Evolutionary conservation across 441 rosid genomes (phyloP), one percentile per base, ranked within the genome.

Genomic region (Pelargonium australe): DNA sequence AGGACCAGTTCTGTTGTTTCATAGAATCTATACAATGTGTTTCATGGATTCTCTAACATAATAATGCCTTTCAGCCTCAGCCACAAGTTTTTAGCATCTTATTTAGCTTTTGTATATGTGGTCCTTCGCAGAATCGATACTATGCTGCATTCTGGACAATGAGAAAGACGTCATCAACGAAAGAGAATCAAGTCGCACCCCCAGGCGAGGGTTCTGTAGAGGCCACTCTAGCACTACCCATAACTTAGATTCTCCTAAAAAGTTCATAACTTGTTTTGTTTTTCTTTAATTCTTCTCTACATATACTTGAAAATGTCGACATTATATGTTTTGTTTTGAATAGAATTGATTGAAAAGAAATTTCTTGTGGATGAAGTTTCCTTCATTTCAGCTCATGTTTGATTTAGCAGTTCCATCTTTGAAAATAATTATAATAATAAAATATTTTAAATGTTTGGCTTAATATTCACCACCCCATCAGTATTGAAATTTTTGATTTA

Each of bases 141-240:
- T 79, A 71, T 44, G 72, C 96, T 14, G 95, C 93, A 70, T 91
- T 93, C 77, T 93, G 97, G 98, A 91, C 95, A 3, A 85, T 87
- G 90, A 83, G 92, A 81, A 91, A 93, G 89, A 83, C 75, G 77
- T 37, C 80, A 66, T 67, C 73, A 6, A 7, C 79, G 25, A 20
- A 68, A 17, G 75, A 71, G 57, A 72, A 83, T 72, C 66, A 53
- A 20, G 58, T 64, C 17, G 67, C 58, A 41, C 11, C 9, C 47
- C 0, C 45, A 13, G 2, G 7, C 2, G 12, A 63, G 10, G 11
- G 16, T 63, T 0, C 65, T 25, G 41, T 4, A 63, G 44, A 25
- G 65, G 2, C 41, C 17, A 13, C 34, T 63, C 10, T 10, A 63
- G 65, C 17, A 0, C 14, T 53, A n/a, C 7, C 60, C 16, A 5